Conservation (phyloP, 768 basidiomycete species). For the Nidularia pulvinata region DNA sequence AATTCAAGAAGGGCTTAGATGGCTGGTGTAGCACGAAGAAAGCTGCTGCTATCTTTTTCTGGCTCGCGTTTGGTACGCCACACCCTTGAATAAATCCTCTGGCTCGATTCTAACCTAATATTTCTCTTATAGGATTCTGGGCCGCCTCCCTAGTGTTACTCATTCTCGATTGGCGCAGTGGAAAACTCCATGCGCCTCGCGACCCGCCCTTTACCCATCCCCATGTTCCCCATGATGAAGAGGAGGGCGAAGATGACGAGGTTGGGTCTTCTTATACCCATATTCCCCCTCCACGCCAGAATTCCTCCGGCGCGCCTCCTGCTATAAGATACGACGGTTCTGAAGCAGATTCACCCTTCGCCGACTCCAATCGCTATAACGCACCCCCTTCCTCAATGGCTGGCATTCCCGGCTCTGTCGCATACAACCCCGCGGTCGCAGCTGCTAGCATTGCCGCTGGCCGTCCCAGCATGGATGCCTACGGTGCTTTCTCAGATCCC, state of each 20-base stretch:
- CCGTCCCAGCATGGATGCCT: constrained; percentile 80
- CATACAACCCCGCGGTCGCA: constrained; percentile 24
- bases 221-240: constrained; percentile 39
- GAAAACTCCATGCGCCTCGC: constrained; percentile 54
- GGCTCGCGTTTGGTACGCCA: constrained; percentile 74
- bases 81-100: background rate
- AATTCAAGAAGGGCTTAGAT: constrained; percentile 65
- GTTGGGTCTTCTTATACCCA: constrained; percentile 49
- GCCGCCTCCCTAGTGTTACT: constrained; percentile 63
- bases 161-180: constrained; percentile 77
- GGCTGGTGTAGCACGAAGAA: constrained; percentile 95
- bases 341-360: constrained; percentile 43
- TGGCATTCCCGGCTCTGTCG: constrained; percentile 5
- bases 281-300: constrained; percentile 35
- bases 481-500: constrained; percentile 91
- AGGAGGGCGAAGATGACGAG: constrained; percentile 51
- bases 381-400: constrained; percentile 22
- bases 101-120: constrained; percentile 1
- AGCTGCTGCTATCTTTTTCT: constrained; percentile 88
- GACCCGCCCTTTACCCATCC: constrained; percentile 83
- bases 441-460: constrained; percentile 25
- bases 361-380: constrained; percentile 49
- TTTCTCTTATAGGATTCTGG: constrained; percentile 64
- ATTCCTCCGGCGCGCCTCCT: constrained; percentile 15
- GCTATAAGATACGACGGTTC: constrained; percentile 23